phyloP scores from a whole-genome alignment of 805 yeast genomes.

The Kuraishia ogatae region DNA sequence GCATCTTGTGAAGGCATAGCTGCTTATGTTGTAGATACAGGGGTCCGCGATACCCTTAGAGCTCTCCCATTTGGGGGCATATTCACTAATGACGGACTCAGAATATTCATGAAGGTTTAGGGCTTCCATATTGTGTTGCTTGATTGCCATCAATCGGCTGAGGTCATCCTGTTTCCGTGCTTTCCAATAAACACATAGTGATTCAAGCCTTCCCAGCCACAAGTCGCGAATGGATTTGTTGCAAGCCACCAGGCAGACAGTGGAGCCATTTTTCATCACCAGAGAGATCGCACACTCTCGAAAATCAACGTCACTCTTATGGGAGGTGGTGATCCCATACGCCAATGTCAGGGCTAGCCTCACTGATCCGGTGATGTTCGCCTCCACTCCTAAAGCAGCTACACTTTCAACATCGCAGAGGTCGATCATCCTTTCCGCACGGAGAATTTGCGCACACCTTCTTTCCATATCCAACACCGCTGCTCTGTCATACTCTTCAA shows the following conservation, averaged over 20 bases:
- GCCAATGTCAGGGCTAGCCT: constrained; percentile 18
- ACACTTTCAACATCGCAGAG: constrained; percentile 39
- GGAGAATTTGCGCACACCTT: constrained; percentile 41
- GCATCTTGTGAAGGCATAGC: constrained; percentile 49
- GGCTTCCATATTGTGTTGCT: constrained; percentile 33
- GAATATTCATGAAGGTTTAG: constrained; percentile 45
- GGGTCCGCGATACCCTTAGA: constrained; percentile 47
- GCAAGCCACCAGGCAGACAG: constrained; percentile 49
- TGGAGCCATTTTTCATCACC: constrained; percentile 33
- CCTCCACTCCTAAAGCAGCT: constrained; percentile 16
- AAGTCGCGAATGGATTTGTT: constrained; percentile 37
- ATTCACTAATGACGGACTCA: constrained; percentile 42
- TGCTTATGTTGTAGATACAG: constrained; percentile 41
- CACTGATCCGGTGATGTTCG: constrained; percentile 11
- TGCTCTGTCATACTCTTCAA: constrained; percentile 31
- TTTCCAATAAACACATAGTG: constrained; percentile 52
- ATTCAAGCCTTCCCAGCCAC: constrained; percentile 53
- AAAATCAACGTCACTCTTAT: constrained; percentile 13
- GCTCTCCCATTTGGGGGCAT: constrained; percentile 43
- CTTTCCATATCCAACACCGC: constrained; percentile 66
- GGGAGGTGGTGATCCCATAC: constrained; percentile 18
- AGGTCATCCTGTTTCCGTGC: constrained; percentile 32
- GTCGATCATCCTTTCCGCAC: constrained; percentile 57
- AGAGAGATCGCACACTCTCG: constrained; percentile 47
- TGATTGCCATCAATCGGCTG: constrained; percentile 23